These are phyloP conservation scores for Cryomyces antarcticus DNA, from an alignment of 495 filamentous ascomycete genomes.

Conservation along the genomic window DNA sequence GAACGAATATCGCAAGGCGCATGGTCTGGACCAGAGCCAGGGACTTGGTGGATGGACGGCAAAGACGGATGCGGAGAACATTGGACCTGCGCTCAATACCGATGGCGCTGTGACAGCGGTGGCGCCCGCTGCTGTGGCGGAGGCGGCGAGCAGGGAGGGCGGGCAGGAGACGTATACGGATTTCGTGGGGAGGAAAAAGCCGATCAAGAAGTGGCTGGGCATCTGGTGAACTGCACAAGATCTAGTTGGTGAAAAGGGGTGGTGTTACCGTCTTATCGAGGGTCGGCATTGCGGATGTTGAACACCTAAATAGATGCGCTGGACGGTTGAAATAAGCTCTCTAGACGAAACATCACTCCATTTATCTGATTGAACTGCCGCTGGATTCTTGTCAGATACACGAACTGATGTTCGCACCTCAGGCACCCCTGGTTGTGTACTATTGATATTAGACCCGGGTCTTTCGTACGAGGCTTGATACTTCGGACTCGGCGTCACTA, in stretches of 20 bases:
- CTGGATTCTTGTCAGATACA: too few species aligned
- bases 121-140: not conserved
- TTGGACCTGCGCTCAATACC: slow-evolving; percentile 1
- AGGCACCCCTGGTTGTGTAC: too few species aligned
- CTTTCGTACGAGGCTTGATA: too few species aligned
- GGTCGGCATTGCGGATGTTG: too few species aligned
- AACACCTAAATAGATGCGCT: too few species aligned
- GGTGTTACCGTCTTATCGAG: too few species aligned
- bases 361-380: too few species aligned
- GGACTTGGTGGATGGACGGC: slow-evolving; percentile 23
- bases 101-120: not conserved
- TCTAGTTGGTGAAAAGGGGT: not conserved
- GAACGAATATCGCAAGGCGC: slow-evolving; percentile 55
- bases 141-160: not conserved
- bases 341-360: too few species aligned
- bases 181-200: slow-evolving; percentile 13
- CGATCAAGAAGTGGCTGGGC: slow-evolving; percentile 13
- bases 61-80: slow-evolving; percentile 5
- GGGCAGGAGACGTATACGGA: slow-evolving; percentile 8
- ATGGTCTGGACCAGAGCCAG: slow-evolving; percentile 45
- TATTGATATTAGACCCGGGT: too few species aligned
- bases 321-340: too few species aligned
- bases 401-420: too few species aligned
- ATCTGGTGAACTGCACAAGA: slow-evolving; percentile 5
- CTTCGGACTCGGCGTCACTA: too few species aligned